Evolutionary conservation across 345 rosid species (phyloP).

Genomic region (Gynandropsis gynandra): DNA sequence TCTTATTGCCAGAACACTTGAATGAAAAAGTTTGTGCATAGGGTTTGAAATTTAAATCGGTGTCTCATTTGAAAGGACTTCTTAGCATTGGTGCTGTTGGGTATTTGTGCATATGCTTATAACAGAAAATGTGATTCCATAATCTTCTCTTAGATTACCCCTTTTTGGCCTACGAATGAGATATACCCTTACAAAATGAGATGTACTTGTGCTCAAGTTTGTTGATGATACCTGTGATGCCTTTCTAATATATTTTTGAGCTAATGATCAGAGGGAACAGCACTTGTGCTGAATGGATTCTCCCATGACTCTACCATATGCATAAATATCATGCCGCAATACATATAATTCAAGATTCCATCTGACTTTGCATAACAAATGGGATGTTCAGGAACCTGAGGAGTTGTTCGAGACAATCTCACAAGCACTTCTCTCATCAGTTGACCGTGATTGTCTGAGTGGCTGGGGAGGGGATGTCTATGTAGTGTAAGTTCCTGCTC

Average conservation of each 20-base stretch:
- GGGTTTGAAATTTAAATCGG: background rate
- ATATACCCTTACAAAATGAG: background rate
- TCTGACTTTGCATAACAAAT: conserved; percentile 2
- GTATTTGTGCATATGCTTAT: background rate
- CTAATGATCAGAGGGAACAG: too few species aligned
- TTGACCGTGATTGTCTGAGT: conserved; percentile 93
- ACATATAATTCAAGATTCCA: background rate
- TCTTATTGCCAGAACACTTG: background rate
- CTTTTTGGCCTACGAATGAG: background rate
- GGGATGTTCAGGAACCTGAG: conserved; percentile 62
- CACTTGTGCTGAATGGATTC: too few species aligned
- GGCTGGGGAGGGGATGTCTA: conserved; percentile 99
- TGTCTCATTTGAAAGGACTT: background rate
- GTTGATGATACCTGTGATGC: background rate
- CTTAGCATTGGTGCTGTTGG: too few species aligned
- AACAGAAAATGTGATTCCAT: background rate
- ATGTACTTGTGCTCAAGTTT: background rate
- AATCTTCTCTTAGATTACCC: background rate
- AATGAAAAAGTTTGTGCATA: background rate
- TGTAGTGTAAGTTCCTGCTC: conserved; percentile 62
- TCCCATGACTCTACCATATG: too few species aligned
- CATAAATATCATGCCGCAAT: background rate
- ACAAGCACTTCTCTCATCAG: conserved; percentile 84
- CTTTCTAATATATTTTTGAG: too few species aligned
- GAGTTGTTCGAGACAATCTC: conserved; percentile 81